Evolutionary conservation across 192 early-diverging fungal genomes (phyloP).

Genomic region (Powellomyces hirtus): DNA sequence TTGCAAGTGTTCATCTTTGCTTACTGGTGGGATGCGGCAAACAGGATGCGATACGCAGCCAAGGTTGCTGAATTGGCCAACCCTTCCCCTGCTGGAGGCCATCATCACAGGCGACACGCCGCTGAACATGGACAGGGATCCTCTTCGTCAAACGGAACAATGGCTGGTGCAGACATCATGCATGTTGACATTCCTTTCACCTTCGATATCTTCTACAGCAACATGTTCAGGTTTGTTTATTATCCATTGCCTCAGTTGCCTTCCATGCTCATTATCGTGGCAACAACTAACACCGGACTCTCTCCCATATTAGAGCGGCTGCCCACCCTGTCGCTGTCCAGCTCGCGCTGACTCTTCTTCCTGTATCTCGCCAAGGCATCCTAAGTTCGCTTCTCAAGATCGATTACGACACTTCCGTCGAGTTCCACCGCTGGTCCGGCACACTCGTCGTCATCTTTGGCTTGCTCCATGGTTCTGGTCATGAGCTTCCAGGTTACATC

Average conservation of each 20-base stretch:
- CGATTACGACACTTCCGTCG: conserved; percentile 13
- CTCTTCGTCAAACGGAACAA: no score
- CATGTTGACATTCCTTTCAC: no score
- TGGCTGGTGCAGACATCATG: no score
- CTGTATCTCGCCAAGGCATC: conserved; percentile 7
- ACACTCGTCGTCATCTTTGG: not conserved
- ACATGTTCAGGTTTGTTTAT: not conserved
- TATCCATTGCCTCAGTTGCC: no score
- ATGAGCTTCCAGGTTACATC: not conserved
- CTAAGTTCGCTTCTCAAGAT: conserved; percentile 6
- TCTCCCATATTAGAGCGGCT: not conserved
- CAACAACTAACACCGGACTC: not conserved
- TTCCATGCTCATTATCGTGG: not conserved
- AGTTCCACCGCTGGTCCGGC: conserved; percentile 12
- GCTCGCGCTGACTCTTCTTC: conserved; percentile 17
- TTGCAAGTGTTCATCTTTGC: not conserved
- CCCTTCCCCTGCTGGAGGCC: no score
- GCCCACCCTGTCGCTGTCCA: conserved; percentile 9
- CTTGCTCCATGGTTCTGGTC: not conserved
- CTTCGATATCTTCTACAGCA: not conserved
- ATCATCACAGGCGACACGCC: no score
- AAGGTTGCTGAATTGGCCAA: no score
- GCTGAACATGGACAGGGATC: no score
- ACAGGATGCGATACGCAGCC: not conserved
- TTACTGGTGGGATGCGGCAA: not conserved